These are phyloP conservation scores for Psilocybe mexicana DNA, from an alignment of 1,284 basidiomycete genomes.

Conservation along the genomic window DNA sequence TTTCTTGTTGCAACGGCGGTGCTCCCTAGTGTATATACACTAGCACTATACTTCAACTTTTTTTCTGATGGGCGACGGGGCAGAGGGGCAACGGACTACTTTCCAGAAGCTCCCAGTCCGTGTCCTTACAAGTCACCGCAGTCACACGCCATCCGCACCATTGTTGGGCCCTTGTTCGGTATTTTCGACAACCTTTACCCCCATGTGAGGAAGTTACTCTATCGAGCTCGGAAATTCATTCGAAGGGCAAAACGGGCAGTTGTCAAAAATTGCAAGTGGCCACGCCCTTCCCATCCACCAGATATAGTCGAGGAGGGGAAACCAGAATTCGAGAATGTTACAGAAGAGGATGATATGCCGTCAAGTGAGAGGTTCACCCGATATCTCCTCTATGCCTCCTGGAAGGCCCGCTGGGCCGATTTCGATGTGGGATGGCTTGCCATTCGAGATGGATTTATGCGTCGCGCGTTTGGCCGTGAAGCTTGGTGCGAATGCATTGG, in stretches of 20 bases:
- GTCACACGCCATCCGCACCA: constrained; percentile 1
- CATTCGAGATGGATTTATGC: constrained; percentile 2
- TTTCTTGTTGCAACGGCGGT: constrained; percentile 5
- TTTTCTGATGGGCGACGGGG: background rate
- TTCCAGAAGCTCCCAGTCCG: background rate
- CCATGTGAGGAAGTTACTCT: background rate
- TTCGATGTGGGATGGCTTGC: constrained; percentile 7
- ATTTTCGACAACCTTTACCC: background rate
- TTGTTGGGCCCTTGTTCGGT: background rate
- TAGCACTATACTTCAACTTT: background rate
- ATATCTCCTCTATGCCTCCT: background rate
- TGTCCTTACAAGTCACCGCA: constrained; percentile 12
- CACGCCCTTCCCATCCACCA: no score
- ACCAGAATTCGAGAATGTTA: no score
- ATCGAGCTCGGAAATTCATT: background rate
- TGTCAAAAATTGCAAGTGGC: no score
- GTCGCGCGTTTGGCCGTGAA: background rate
- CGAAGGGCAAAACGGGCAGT: no score
- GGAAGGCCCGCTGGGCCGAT: background rate
- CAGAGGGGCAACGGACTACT: background rate
- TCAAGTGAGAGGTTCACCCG: background rate
- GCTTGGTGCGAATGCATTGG: background rate
- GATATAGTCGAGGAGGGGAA: no score
- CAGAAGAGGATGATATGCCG: no score
- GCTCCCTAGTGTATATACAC: background rate